Evolutionary conservation across 805 yeast genomes (phyloP).

Genomic region (Suhomyces vadensis): DNA sequence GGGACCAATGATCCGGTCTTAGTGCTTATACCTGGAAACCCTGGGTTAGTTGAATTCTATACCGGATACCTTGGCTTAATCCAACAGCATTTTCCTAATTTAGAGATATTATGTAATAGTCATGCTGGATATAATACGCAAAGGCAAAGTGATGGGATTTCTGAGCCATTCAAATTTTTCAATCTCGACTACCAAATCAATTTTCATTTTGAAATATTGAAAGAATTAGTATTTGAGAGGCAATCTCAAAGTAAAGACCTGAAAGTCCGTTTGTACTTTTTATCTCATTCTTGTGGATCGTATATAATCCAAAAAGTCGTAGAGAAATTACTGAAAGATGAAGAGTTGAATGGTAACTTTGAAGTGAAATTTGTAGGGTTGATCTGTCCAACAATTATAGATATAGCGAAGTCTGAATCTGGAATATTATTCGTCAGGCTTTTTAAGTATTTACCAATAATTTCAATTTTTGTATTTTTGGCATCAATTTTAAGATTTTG

Average conservation of each 20-base stretch:
- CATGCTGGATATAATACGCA: conserved; percentile 55
- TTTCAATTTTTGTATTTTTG: conserved; percentile 24
- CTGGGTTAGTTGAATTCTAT: conserved; percentile 70
- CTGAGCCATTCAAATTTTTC: conserved; percentile 27
- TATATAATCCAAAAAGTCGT: conserved; percentile 60
- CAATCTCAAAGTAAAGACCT: conserved; percentile 10
- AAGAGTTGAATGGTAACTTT: conserved; percentile 21
- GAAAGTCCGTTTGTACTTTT: conserved; percentile 42
- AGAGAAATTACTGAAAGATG: conserved; percentile 24
- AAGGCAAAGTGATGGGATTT: conserved; percentile 1
- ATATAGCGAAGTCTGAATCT: conserved; percentile 50
- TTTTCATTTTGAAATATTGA: conserved; percentile 57
- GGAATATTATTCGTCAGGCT: conserved; percentile 31
- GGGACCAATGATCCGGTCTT: conserved; percentile 31
- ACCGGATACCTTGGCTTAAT: conserved; percentile 49
- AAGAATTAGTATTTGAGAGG: conserved; percentile 25
- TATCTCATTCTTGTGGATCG: conserved; percentile 76
- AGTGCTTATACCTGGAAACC: conserved; percentile 74
- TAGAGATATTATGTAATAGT: conserved; percentile 60
- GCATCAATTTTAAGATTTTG: conserved; percentile 32
- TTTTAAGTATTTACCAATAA: conserved; percentile 41
- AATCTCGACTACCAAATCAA: conserved; percentile 55
- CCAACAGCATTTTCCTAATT: conserved; percentile 41
- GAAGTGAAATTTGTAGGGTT: conserved; percentile 53
- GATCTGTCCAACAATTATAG: conserved; percentile 68